phyloP scores from a whole-genome alignment of 2,329 filamentous ascomycete genomes.

The Sporothrix schenckii region DNA sequence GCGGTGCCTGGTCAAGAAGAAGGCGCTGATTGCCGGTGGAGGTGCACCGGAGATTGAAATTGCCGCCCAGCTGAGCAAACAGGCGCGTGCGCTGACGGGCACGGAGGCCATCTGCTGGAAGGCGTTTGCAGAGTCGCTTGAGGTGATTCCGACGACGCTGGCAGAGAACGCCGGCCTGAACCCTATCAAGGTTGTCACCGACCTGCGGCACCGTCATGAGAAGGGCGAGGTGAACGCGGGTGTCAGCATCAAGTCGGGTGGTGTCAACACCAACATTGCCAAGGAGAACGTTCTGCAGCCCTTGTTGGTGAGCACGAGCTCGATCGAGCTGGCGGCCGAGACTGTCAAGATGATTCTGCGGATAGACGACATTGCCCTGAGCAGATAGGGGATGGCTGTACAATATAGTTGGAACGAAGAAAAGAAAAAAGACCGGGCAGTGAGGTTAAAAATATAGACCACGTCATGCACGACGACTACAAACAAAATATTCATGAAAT shows the following conservation, averaged over 20 bases:
- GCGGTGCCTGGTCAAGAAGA: constrained; percentile 97
- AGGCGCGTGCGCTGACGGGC: constrained; percentile 79
- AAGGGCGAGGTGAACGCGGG: constrained; percentile 94
- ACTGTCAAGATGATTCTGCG: constrained; percentile 92
- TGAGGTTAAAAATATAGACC: constrained; percentile 16
- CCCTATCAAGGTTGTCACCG: constrained; percentile 98
- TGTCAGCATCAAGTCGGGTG: constrained; percentile 96
- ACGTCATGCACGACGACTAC: constrained; percentile 22
- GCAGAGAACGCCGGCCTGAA: constrained; percentile 98
- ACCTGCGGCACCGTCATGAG: constrained; percentile 90
- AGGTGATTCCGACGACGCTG: constrained; percentile 93
- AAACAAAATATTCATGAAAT: constrained; percentile 25
- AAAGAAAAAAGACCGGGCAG: background rate
- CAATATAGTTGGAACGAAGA: constrained; percentile 33
- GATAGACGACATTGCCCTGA: constrained; percentile 68
- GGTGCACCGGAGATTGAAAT: constrained; percentile 97
- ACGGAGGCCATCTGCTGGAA: constrained; percentile 99
- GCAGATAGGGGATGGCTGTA: constrained; percentile 49
- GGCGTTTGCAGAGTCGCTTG: constrained; percentile 95
- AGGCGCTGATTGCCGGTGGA: constrained; percentile 95
- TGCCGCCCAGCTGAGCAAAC: constrained; percentile 79
- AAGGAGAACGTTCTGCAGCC: constrained; percentile 98
- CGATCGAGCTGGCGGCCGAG: constrained; percentile 94
- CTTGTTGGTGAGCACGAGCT: constrained; percentile 92
- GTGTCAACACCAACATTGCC: constrained; percentile 94